A percentile compares a stretch with the other conserved stretches of the same genome.
Evolutionary conservation across 2,329 filamentous ascomycete genomes (phyloP).

Genomic region (Nothopassalora personata): DNA sequence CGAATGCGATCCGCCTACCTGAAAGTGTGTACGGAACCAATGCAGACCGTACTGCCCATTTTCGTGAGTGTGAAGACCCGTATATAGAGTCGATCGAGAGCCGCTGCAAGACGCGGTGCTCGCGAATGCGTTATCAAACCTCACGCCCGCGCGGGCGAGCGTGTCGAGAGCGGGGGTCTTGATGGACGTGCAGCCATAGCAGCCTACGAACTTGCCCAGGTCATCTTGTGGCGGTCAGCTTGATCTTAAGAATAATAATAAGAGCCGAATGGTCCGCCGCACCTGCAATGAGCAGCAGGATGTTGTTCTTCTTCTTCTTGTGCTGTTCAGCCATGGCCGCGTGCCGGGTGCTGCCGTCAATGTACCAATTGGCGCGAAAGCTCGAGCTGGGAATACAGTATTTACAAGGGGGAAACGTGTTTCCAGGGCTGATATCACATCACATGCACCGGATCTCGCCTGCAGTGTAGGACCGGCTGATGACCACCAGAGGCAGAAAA

Average conservation of each 20-base stretch:
- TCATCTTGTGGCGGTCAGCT: slow-evolving; percentile 32
- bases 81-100: slow-evolving; percentile 46
- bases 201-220: slow-evolving; percentile 36
- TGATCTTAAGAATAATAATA: too few species aligned
- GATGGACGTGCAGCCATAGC: slow-evolving; percentile 31
- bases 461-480: neutral
- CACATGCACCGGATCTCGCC: too few species aligned
- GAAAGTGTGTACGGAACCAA: slow-evolving; percentile 38
- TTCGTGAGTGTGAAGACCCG: slow-evolving; percentile 46
- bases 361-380: neutral
- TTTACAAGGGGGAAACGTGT: neutral
- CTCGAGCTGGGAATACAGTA: neutral
- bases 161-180: slow-evolving; percentile 40
- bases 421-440: too few species aligned
- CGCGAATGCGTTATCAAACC: slow-evolving; percentile 40
- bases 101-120: slow-evolving; percentile 47
- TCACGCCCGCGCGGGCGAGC: slow-evolving; percentile 36
- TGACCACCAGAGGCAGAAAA: slow-evolving; percentile 6
- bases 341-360: neutral
- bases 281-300: slow-evolving; percentile 36
- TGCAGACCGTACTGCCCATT: slow-evolving; percentile 47
- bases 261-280: neutral
- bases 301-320: slow-evolving; percentile 23
- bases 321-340: neutral
- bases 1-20: neutral